Evolutionary conservation across 2,329 filamentous ascomycete genomes (phyloP).

Genomic region (Pseudogymnoascus sp.): DNA sequence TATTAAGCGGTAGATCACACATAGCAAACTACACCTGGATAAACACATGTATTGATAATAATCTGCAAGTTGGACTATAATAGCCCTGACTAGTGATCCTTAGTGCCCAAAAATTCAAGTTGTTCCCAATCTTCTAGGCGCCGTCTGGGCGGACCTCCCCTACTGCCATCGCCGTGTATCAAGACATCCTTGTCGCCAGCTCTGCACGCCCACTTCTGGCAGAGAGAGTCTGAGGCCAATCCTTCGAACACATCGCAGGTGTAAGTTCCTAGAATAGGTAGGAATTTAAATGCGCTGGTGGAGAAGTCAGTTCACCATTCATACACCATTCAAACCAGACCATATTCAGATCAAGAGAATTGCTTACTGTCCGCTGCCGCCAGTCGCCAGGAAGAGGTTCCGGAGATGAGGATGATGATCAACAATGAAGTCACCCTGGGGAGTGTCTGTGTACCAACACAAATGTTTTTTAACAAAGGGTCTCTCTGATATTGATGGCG

Average conservation of each 20-base stretch:
- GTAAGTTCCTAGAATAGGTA: not conserved
- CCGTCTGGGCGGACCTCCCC: not conserved
- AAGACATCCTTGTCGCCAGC: not conserved
- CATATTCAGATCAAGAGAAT: not conserved
- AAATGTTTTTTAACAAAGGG: conserved; percentile 45
- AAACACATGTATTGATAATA: too few relatives aligned
- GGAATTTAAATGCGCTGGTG: not conserved
- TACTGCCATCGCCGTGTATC: not conserved
- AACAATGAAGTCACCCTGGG: conserved; percentile 55
- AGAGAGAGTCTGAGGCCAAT: not conserved
- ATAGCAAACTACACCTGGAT: too few relatives aligned
- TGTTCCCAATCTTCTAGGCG: not conserved
- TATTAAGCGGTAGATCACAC: too few relatives aligned
- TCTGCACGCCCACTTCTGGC: not conserved
- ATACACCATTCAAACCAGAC: not conserved
- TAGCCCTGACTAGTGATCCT: not conserved
- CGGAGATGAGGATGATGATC: conserved; percentile 44
- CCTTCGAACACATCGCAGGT: not conserved
- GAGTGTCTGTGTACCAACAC: conserved; percentile 61
- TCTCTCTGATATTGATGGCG: conserved; percentile 35
- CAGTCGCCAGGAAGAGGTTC: conserved; percentile 42
- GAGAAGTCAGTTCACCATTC: not conserved
- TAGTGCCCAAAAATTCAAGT: not conserved
- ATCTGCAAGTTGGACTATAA: not conserved
- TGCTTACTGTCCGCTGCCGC: conserved; percentile 36